Evolutionary conservation across 805 yeast species (phyloP).

Genomic region (Barnettozyma salicaria): DNA sequence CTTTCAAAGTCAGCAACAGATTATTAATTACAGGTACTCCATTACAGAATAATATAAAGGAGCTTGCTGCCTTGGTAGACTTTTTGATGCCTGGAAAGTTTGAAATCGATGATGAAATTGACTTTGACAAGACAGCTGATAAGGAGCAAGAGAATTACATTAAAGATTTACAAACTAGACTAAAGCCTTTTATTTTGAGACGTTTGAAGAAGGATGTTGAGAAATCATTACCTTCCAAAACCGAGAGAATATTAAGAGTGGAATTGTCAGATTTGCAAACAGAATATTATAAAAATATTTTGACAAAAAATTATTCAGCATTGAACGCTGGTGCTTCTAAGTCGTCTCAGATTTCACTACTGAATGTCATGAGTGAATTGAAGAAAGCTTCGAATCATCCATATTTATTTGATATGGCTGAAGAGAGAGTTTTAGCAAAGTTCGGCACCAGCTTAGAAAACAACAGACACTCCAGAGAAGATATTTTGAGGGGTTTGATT

Average conservation of each 20-base stretch:
- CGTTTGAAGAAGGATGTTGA: slow-evolving; percentile 96
- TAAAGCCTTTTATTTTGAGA: slow-evolving; percentile 89
- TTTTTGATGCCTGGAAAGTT: slow-evolving; percentile 95
- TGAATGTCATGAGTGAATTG: slow-evolving; percentile 91
- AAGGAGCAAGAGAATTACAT: slow-evolving; percentile 80
- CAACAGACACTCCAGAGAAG: slow-evolving; percentile 55
- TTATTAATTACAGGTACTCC: slow-evolving; percentile 97
- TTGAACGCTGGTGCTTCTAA: slow-evolving; percentile 70
- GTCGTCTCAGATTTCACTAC: slow-evolving; percentile 72
- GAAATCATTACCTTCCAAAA: slow-evolving; percentile 90
- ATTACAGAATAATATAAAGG: slow-evolving; percentile 90
- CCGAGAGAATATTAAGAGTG: slow-evolving; percentile 91
- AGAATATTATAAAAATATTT: slow-evolving; percentile 86
- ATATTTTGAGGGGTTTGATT: slow-evolving; percentile 78
- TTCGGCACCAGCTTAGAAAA: slow-evolving; percentile 45
- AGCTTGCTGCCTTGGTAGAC: slow-evolving; percentile 89
- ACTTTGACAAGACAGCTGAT: slow-evolving; percentile 81
- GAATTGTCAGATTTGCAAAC: slow-evolving; percentile 95
- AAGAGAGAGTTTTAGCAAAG: slow-evolving; percentile 66
- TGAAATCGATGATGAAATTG: slow-evolving; percentile 88
- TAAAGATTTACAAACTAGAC: slow-evolving; percentile 71
- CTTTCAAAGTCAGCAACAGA: slow-evolving; percentile 78
- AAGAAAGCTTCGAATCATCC: slow-evolving; percentile 98
- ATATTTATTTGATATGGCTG: slow-evolving; percentile 89
- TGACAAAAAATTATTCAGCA: slow-evolving; percentile 89